Evolutionary conservation across 352 stramenopile species (phyloP).

Genomic region (Globisporangium solare): DNA sequence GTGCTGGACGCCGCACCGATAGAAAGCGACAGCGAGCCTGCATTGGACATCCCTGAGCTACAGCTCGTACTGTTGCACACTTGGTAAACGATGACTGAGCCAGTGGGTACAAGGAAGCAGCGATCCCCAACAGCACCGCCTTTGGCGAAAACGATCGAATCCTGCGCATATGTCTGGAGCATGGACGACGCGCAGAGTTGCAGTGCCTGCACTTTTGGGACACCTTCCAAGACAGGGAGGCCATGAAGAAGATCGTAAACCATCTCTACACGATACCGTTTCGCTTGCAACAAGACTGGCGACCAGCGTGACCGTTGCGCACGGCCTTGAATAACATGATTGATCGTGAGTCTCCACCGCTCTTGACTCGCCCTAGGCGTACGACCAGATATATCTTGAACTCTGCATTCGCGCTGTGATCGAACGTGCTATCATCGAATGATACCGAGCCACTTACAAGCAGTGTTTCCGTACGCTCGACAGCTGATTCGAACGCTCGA

Average conservation of each 20-base stretch:
- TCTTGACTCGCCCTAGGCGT: conserved; percentile 18
- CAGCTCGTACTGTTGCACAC: background rate
- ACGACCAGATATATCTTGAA: background rate
- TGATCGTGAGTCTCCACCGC: conserved; percentile 31
- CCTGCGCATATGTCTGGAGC: conserved; percentile 24
- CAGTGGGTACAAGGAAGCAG: conserved; percentile 37
- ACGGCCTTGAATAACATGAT: conserved; percentile 28
- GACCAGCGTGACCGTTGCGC: conserved; percentile 28
- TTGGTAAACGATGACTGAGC: conserved; percentile 34
- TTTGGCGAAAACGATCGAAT: conserved; percentile 28
- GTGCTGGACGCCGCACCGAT: background rate
- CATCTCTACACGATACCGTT: conserved; percentile 29
- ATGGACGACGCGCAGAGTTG: conserved; percentile 27
- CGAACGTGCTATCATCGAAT: background rate
- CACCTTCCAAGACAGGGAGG: conserved; percentile 27
- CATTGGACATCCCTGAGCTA: background rate
- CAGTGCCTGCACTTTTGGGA: conserved; percentile 14
- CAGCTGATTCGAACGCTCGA: conserved; percentile 3
- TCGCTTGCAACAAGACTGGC: conserved; percentile 25
- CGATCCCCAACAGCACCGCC: conserved; percentile 21
- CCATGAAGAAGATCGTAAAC: conserved; percentile 28
- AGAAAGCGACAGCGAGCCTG: background rate
- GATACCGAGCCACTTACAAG: conserved; percentile 3
- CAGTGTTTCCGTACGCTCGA: conserved; percentile 3
- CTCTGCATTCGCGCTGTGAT: background rate